Evolutionary conservation across 768 basidiomycete genomes (phyloP).

Genomic region (Agrocybe chaxingu): DNA sequence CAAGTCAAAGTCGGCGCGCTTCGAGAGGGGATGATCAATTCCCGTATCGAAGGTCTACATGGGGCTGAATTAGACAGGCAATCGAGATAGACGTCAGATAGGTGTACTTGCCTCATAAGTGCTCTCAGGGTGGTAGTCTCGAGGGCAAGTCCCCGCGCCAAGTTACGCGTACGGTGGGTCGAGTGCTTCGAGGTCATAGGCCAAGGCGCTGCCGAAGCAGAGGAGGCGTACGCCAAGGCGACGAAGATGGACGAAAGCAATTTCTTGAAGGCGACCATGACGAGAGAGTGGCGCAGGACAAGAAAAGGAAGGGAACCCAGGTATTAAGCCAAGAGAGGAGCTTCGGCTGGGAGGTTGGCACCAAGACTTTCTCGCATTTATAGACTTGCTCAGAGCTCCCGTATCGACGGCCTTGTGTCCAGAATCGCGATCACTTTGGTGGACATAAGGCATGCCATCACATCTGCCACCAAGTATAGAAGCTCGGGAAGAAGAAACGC

Average conservation of each 20-base stretch:
- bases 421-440: no score
- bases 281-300: neutral
- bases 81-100: neutral
- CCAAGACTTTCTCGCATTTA: no score
- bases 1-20: slow-evolving; percentile 18
- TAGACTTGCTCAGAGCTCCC: no score
- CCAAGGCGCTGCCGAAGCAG: slow-evolving; percentile 22
- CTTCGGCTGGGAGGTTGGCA: neutral
- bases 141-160: slow-evolving; percentile 27
- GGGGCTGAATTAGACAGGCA: slow-evolving; percentile 10
- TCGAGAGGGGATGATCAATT: slow-evolving; percentile 26
- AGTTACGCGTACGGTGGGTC: slow-evolving; percentile 26
- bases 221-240: slow-evolving; percentile 24
- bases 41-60: slow-evolving; percentile 28
- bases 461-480: no score
- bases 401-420: no score
- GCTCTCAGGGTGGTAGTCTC: slow-evolving; percentile 34
- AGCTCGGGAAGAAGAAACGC: no score
- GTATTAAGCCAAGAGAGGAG: neutral
- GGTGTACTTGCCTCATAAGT: slow-evolving; percentile 28
- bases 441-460: no score
- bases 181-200: slow-evolving; percentile 26
- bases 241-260: slow-evolving; percentile 25
- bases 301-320: neutral
- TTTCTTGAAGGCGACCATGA: slow-evolving; percentile 25